A percentile compares a stretch with the other conserved stretches of the same genome.
phyloP scores from a whole-genome alignment of 495 filamentous ascomycete species.

The Daldinia concentrica region DNA sequence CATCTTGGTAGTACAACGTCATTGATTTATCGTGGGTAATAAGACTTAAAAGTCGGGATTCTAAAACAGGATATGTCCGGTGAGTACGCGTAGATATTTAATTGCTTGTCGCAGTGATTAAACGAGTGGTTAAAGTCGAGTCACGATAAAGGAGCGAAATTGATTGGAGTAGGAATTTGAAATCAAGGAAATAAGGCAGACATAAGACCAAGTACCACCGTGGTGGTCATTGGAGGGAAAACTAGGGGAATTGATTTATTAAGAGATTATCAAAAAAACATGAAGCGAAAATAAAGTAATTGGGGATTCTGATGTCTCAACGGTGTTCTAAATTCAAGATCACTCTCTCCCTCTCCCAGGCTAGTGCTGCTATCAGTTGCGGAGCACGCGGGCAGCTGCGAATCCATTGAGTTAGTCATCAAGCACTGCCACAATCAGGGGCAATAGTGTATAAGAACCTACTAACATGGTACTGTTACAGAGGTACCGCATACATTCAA shows the following conservation, averaged over 20 bases:
- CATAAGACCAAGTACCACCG: conserved; percentile 22
- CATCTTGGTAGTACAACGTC: conserved; percentile 49
- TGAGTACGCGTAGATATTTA: conserved; percentile 25
- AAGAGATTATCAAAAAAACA: conserved; percentile 9
- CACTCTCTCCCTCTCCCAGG: not conserved
- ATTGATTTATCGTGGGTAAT: conserved; percentile 24
- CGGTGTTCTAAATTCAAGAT: conserved; percentile 6
- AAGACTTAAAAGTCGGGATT: conserved; percentile 3
- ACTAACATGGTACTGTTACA: no score
- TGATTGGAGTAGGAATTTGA: conserved; percentile 15
- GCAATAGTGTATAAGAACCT: not conserved
- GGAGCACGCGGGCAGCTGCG: conserved; percentile 18
- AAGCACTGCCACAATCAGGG: conserved; percentile 48
- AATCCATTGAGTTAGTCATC: conserved; percentile 20
- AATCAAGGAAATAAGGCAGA: conserved; percentile 30
- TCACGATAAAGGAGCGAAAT: conserved; percentile 34
- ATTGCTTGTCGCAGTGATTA: conserved; percentile 19
- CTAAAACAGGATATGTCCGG: conserved; percentile 7
- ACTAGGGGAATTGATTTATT: conserved; percentile 8
- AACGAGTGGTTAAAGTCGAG: conserved; percentile 29
- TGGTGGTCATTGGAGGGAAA: conserved; percentile 25
- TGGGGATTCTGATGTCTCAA: conserved; percentile 15
- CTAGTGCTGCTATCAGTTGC: conserved; percentile 4
- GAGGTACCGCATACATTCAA: not conserved
- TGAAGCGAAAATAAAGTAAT: conserved; percentile 18